Percentiles rank a stretch among this genome's conserved stretches.
phyloP scores from a whole-genome alignment of 169 alveolate species.

The Eimeria sp. region DNA sequence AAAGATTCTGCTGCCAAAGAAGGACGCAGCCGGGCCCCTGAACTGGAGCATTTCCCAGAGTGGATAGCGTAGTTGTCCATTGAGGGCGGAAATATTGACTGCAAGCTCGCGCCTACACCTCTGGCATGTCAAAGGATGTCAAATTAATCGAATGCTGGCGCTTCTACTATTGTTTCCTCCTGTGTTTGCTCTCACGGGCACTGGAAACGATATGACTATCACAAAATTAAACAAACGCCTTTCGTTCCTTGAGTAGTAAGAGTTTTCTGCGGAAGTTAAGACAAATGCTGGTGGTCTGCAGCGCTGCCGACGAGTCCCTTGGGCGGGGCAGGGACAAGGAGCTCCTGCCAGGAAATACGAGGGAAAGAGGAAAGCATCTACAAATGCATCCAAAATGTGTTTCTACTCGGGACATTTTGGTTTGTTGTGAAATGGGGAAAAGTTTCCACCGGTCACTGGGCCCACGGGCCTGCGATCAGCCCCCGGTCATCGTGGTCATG shows the following conservation, averaged over 20 bases:
- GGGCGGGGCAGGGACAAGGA: not conserved
- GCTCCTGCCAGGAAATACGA: not conserved
- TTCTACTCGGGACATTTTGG: not conserved
- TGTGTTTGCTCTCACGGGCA: not conserved
- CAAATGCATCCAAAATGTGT: not conserved
- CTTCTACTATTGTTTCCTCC: not conserved
- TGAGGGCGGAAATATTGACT: not conserved
- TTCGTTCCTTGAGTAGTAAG: not conserved
- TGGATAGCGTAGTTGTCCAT: not conserved
- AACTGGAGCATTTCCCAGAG: not conserved
- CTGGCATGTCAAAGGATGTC: not conserved
- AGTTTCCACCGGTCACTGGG: not conserved
- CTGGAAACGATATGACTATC: not conserved
- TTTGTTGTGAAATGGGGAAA: not conserved
- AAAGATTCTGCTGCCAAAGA: not conserved
- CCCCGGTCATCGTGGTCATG: conserved; percentile 45
- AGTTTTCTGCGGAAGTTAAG: not conserved
- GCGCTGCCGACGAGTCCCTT: not conserved
- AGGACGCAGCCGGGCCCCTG: conserved; percentile 43
- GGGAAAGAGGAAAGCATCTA: not conserved
- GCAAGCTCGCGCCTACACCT: not conserved
- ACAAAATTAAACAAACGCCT: not conserved
- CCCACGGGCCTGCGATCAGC: conserved; percentile 73
- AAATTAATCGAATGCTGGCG: not conserved
- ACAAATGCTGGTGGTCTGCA: conserved; percentile 21